phyloP scores from a whole-genome alignment of 768 basidiomycete genomes.

The Trametes elegans region DNA sequence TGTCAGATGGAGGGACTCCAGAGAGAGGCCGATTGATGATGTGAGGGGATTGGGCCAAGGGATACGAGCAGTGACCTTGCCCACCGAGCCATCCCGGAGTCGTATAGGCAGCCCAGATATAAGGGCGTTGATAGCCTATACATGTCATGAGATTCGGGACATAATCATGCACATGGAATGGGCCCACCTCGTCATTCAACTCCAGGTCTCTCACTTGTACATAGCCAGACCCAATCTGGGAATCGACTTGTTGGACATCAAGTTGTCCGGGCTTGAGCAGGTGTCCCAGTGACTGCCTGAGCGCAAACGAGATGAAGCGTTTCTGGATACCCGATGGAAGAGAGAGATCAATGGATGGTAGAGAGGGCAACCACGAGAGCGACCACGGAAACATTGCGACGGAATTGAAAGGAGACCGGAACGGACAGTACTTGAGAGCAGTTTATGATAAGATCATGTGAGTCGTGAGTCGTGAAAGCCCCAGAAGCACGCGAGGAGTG shows the following conservation, averaged over 20 bases:
- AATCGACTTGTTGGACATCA: slow-evolving; percentile 83
- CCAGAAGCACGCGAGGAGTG: not conserved
- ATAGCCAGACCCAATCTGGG: slow-evolving; percentile 88
- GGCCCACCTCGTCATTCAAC: slow-evolving; percentile 71
- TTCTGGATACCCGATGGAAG: slow-evolving; percentile 76
- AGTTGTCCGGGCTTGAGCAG: slow-evolving; percentile 88
- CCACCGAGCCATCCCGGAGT: slow-evolving; percentile 70
- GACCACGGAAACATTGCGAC: slow-evolving; percentile 33
- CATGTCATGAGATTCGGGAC: too few species aligned
- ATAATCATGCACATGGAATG: too few species aligned
- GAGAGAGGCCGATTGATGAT: slow-evolving; percentile 65
- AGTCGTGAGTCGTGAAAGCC: not conserved
- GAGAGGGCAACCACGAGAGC: slow-evolving; percentile 45
- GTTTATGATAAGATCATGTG: not conserved
- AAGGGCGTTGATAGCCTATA: slow-evolving; percentile 78
- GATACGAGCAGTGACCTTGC: slow-evolving; percentile 72
- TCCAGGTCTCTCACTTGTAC: slow-evolving; percentile 85
- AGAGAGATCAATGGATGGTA: slow-evolving; percentile 64
- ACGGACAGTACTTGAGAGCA: too few species aligned
- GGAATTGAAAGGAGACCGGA: not conserved
- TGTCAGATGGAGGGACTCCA: slow-evolving; percentile 67
- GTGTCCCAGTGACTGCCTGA: slow-evolving; percentile 81
- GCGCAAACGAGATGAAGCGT: slow-evolving; percentile 85
- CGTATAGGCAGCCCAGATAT: slow-evolving; percentile 63
- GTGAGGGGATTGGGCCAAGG: slow-evolving; percentile 86